Conservation (phyloP, 1,139 yeast genomes). For the Saccharomyces hybrid region DNA sequence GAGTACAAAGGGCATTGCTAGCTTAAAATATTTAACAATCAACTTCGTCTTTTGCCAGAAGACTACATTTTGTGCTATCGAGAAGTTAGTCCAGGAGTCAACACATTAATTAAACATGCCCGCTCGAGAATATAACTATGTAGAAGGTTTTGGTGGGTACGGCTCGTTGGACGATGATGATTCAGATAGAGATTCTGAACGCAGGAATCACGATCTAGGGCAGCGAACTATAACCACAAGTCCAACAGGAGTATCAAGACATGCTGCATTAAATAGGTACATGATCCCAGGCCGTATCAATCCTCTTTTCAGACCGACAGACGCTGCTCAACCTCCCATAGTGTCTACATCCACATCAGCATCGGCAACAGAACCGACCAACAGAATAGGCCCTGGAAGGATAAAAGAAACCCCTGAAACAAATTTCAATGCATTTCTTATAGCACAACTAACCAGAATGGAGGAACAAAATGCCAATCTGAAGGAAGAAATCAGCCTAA, state of each 20-base stretch:
- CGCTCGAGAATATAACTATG: not conserved
- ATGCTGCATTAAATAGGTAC: not conserved
- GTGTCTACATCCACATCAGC: not conserved
- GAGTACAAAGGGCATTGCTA: not conserved
- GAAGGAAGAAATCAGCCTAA: conserved; percentile 10
- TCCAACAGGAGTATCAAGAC: not conserved
- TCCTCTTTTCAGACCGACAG: not conserved
- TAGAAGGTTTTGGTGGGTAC: not conserved
- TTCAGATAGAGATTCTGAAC: not conserved
- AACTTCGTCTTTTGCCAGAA: not conserved
- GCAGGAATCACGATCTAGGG: not conserved
- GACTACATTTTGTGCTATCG: not conserved
- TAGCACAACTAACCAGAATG: not conserved
- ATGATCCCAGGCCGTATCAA: not conserved
- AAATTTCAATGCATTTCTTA: not conserved
- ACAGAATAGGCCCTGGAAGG: not conserved
- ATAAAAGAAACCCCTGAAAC: not conserved
- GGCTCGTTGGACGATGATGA: not conserved
- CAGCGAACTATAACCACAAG: not conserved
- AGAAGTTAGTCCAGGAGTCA: not conserved
- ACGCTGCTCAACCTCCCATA: not conserved
- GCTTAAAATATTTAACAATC: not conserved
- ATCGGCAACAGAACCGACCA: not conserved
- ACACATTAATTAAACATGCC: not conserved
- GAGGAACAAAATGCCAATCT: conserved; percentile 17